phyloP scores from a whole-genome alignment of 139 green algal species.

The Pleodorina starrii region DNA sequence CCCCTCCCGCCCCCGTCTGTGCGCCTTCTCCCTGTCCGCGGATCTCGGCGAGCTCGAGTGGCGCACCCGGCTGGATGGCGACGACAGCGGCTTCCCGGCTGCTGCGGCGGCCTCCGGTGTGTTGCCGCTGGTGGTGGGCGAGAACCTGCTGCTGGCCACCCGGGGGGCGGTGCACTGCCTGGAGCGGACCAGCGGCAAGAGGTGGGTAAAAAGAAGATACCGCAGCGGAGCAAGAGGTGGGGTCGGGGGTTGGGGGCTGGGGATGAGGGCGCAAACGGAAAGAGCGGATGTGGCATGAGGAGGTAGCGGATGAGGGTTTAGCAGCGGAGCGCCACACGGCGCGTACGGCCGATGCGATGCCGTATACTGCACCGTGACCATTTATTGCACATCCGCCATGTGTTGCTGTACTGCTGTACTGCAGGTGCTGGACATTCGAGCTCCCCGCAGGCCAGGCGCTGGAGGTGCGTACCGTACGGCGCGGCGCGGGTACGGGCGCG shows the following conservation, averaged over 20 bases:
- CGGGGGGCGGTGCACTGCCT: slow-evolving; percentile 11
- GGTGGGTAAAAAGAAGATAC: neutral
- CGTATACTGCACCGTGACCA: too few relatives aligned
- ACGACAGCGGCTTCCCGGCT: neutral
- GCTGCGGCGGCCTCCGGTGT: neutral
- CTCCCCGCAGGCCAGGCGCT: slow-evolving; percentile 4
- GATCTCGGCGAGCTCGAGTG: slow-evolving; percentile 9
- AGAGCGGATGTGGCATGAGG: too few relatives aligned
- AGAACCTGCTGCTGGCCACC: slow-evolving; percentile 2
- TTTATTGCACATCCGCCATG: too few relatives aligned
- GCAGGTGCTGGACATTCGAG: slow-evolving; percentile 29
- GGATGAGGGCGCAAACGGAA: neutral
- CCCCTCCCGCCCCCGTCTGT: neutral
- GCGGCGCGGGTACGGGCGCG: neutral
- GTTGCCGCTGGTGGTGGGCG: slow-evolving; percentile 22
- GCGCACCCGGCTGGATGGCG: neutral
- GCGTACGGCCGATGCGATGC: too few relatives aligned
- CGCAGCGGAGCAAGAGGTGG: neutral
- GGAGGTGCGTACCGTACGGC: neutral
- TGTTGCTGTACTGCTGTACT: neutral
- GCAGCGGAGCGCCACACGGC: too few relatives aligned
- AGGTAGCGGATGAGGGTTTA: too few relatives aligned
- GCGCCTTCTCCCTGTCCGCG: neutral
- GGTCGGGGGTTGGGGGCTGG: neutral
- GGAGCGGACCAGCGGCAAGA: neutral